These are phyloP conservation scores for Thinopyrum elongatum DNA, from an alignment of 176 grass and related monocot species.

Conservation along the genomic window DNA sequence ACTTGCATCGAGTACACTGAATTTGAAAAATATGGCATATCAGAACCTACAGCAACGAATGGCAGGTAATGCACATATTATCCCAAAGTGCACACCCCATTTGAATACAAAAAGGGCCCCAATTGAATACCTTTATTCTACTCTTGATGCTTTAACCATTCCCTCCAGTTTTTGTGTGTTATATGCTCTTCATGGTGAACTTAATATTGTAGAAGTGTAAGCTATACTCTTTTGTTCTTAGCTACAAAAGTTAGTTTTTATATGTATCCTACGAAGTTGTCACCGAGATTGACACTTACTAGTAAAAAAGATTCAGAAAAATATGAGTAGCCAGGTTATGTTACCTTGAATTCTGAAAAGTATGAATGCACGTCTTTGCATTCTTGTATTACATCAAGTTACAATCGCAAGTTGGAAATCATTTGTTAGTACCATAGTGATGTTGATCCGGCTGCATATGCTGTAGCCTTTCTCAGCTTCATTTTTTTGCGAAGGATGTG, in stretches of 20 bases:
- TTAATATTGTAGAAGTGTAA: neutral
- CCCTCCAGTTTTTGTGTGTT: neutral
- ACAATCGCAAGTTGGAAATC: neutral
- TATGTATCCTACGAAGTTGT: neutral
- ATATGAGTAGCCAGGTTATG: neutral
- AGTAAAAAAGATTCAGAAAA: neutral
- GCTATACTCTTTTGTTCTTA: neutral
- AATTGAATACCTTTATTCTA: neutral
- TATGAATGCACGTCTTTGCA: neutral
- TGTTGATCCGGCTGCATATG: neutral
- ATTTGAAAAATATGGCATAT: conserved; percentile 91
- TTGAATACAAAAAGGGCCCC: neutral
- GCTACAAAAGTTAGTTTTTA: neutral
- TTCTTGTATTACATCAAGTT: neutral
- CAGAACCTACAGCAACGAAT: conserved; percentile 56
- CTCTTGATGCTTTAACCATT: conserved; percentile 14
- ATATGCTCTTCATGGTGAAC: neutral
- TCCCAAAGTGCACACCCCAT: neutral
- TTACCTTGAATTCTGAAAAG: neutral
- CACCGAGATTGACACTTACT: neutral
- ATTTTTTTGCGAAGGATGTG: neutral
- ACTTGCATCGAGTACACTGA: conserved; percentile 97
- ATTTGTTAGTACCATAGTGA: conserved; percentile 6
- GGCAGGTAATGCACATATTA: conserved; percentile 46
- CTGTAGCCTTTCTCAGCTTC: neutral